A percentile compares a stretch with the other conserved stretches of the same genome.
Evolutionary conservation across 1,284 basidiomycete genomes (phyloP).

Genomic region (Ganoderma resinaceum): DNA sequence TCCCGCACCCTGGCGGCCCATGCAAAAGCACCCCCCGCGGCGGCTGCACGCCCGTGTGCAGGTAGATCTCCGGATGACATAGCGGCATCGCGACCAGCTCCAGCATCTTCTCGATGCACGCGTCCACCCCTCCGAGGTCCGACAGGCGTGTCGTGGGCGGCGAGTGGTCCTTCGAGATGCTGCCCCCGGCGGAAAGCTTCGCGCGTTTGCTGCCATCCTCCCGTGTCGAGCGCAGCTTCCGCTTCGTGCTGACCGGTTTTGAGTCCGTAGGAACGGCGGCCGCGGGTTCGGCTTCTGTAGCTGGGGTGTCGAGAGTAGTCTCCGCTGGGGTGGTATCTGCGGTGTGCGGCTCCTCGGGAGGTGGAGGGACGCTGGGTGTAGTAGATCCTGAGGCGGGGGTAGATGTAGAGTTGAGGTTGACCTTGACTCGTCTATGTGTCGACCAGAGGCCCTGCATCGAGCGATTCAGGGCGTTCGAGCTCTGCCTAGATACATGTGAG

Average conservation of each 20-base stretch:
- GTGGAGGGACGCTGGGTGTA: constrained; percentile 36
- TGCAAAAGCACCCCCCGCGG: constrained; percentile 95
- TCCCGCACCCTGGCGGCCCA: constrained; percentile 97
- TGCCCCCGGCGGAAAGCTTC: constrained; percentile 43
- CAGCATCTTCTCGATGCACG: constrained; percentile 91
- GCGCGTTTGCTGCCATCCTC: constrained; percentile 65
- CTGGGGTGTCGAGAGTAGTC: constrained; percentile 15
- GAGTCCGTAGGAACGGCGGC: constrained; percentile 37
- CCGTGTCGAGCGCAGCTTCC: constrained; percentile 61
- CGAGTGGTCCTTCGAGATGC: constrained; percentile 61
- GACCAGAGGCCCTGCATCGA: constrained; percentile 84
- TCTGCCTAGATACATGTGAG: constrained; percentile 55
- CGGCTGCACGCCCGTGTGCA: constrained; percentile 91
- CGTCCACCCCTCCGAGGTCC: constrained; percentile 88
- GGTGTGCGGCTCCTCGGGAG: constrained; percentile 37
- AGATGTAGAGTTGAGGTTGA: constrained; percentile 67
- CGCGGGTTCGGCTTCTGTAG: constrained; percentile 35
- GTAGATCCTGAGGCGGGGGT: constrained; percentile 25
- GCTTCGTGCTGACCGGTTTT: constrained; percentile 44
- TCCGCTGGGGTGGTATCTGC: constrained; percentile 1
- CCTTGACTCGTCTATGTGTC: constrained; percentile 61
- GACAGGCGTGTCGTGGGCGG: constrained; percentile 79
- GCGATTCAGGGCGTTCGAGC: constrained; percentile 72
- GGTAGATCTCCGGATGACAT: constrained; percentile 94
- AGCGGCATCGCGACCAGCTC: constrained; percentile 96